A percentile compares a stretch with the other conserved stretches of the same genome.
phyloP scores from a whole-genome alignment of 208 protist genomes.

The Acanthamoeba polyphaga region DNA sequence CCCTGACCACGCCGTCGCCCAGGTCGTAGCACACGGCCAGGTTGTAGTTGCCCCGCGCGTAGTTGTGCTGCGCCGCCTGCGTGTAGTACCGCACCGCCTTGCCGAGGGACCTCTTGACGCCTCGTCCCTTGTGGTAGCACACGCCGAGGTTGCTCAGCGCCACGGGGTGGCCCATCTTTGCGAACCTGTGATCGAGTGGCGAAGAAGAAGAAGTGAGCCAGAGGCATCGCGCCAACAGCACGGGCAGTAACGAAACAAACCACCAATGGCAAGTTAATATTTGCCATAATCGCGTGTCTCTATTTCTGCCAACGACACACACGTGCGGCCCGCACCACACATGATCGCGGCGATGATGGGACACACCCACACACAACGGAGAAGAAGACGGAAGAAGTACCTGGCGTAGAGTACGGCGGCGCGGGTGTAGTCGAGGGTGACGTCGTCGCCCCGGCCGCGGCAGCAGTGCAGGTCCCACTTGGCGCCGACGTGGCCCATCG shows the following conservation, averaged over 20 bases:
- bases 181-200: constrained; percentile 13
- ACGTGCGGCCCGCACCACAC: background rate
- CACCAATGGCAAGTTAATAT: no score
- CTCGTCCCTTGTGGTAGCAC: constrained; percentile 77
- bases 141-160: constrained; percentile 79
- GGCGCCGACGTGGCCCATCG: constrained; percentile 53
- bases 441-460: constrained; percentile 46
- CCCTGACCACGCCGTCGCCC: constrained; percentile 69
- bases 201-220: background rate
- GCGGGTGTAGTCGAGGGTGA: constrained; percentile 22
- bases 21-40: constrained; percentile 80
- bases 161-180: constrained; percentile 66
- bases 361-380: background rate
- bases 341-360: no score
- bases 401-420: constrained; percentile 12
- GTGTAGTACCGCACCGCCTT: constrained; percentile 77
- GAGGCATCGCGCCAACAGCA: background rate
- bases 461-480: constrained; percentile 69
- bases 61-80: constrained; percentile 38
- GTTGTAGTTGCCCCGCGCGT: constrained; percentile 79
- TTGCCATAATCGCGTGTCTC: no score
- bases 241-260: background rate
- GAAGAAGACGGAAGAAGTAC: background rate
- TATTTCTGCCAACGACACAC: no score
- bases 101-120: constrained; percentile 63